A percentile compares a stretch with the other conserved stretches of the same genome.
These are phyloP conservation scores for Daldinia vernicosa DNA, from an alignment of 495 filamentous ascomycete species.

Conservation along the genomic window DNA sequence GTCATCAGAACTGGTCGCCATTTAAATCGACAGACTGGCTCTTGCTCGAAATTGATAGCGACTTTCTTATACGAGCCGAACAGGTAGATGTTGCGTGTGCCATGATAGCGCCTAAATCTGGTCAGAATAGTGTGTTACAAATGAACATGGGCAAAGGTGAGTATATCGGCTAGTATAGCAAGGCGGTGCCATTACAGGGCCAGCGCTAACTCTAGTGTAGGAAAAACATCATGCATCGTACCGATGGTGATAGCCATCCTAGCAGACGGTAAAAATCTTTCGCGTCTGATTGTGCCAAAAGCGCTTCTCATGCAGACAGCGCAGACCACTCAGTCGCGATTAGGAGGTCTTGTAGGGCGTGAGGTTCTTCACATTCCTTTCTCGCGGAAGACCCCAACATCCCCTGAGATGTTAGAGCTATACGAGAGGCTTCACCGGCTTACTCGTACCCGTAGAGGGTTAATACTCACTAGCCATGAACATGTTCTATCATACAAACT, in stretches of 20 bases:
- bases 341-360: slow-evolving; percentile 60
- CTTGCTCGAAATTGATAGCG: slow-evolving; percentile 65
- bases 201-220: slow-evolving; percentile 27
- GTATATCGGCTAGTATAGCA: background rate
- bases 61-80: slow-evolving; percentile 60
- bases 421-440: slow-evolving; percentile 52
- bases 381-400: slow-evolving; percentile 56
- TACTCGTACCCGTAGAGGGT: slow-evolving; percentile 44
- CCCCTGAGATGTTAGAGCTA: slow-evolving; percentile 38
- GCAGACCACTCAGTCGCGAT: slow-evolving; percentile 56
- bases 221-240: slow-evolving; percentile 63
- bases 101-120: slow-evolving; percentile 57
- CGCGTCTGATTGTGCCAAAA: slow-evolving; percentile 61
- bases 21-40: slow-evolving; percentile 61
- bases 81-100: slow-evolving; percentile 63
- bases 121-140: slow-evolving; percentile 63
- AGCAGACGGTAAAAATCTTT: slow-evolving; percentile 55
- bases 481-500: slow-evolving; percentile 63
- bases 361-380: slow-evolving; percentile 60
- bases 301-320: slow-evolving; percentile 61
- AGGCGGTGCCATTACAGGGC: background rate
- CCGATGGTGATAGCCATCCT: slow-evolving; percentile 62
- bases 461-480: slow-evolving; percentile 62
- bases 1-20: slow-evolving; percentile 64
- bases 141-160: slow-evolving; percentile 63